Conservation (phyloP, 768 basidiomycete species). For the Grammothele lineata region DNA sequence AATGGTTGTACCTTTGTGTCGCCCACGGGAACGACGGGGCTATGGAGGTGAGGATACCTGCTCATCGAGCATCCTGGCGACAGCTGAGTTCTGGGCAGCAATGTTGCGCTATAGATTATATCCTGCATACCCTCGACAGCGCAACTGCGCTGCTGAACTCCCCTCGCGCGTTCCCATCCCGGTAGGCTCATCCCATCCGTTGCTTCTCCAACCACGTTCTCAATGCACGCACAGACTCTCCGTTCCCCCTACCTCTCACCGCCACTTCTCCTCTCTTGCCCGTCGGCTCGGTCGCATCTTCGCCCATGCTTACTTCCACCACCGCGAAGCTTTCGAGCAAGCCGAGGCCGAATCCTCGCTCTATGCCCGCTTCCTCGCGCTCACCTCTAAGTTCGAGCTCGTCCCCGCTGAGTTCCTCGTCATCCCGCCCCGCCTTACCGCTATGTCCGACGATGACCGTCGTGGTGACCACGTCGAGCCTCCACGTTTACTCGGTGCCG, state of each 20-base stretch:
- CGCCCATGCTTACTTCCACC: conserved; percentile 94
- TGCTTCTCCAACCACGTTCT: conserved; percentile 4
- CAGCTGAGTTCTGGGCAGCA: too few relatives aligned
- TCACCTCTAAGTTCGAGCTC: conserved; percentile 75
- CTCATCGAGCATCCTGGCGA: too few relatives aligned
- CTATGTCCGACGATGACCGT: conserved; percentile 17
- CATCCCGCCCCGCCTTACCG: conserved; percentile 49
- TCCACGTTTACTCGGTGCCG: conserved; percentile 37
- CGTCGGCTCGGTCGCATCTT: conserved; percentile 93
- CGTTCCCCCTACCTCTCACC: conserved; percentile 73
- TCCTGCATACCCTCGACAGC: conserved; percentile 87
- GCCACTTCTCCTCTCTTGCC: conserved; percentile 88
- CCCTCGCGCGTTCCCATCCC: conserved; percentile 85
- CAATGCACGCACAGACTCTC: conserved; percentile 52
- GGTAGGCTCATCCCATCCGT: conserved; percentile 43
- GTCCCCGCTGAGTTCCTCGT: conserved; percentile 83
- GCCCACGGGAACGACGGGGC: conserved; percentile 87
- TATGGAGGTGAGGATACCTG: conserved; percentile 60
- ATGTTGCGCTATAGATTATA: conserved; percentile 98
- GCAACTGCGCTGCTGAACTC: conserved; percentile 91
- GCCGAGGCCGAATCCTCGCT: conserved; percentile 88
- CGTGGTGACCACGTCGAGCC: conserved; percentile 29
- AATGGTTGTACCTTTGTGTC: conserved; percentile 96
- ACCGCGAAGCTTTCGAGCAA: conserved; percentile 87
- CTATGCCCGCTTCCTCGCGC: conserved; percentile 84